A percentile compares a stretch with the other conserved stretches of the same genome.
These are phyloP conservation scores for Fusarium setosum DNA, from an alignment of 2,329 filamentous ascomycete species.

Conservation along the genomic window DNA sequence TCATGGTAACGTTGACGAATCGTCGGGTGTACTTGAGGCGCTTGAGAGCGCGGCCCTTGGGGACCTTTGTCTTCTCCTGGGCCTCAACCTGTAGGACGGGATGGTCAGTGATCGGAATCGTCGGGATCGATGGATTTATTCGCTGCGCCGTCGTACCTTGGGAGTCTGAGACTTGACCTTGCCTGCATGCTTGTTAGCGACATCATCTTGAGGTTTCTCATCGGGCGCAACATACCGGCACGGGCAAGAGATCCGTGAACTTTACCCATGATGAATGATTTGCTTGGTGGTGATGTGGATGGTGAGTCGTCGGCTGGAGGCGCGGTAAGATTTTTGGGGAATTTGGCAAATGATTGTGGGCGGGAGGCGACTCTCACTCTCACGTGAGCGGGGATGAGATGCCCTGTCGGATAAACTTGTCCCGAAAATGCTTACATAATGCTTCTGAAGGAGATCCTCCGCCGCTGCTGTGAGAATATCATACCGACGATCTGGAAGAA, in stretches of 20 bases:
- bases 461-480: background rate
- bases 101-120: conserved; percentile 47
- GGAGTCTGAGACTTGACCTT: conserved; percentile 98
- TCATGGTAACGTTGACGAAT: conserved; percentile 98
- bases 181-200: conserved; percentile 76
- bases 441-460: background rate
- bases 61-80: conserved; percentile 96
- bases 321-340: conserved; percentile 49
- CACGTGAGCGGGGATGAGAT: conserved; percentile 51
- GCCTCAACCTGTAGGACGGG: conserved; percentile 74
- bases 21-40: conserved; percentile 95
- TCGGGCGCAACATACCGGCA: conserved; percentile 64
- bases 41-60: conserved; percentile 98
- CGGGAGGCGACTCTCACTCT: conserved; percentile 46
- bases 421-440: conserved; percentile 32
- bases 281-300: conserved; percentile 51
- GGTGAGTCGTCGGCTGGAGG: conserved; percentile 45
- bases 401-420: conserved; percentile 50
- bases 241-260: conserved; percentile 94
- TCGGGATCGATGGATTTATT: conserved; percentile 35
- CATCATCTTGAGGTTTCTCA: conserved; percentile 11
- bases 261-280: conserved; percentile 81
- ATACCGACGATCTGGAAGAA: background rate
- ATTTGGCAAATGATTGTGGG: conserved; percentile 54
- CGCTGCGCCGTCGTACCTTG: conserved; percentile 72